phyloP scores from a whole-genome alignment of 352 stramenopile species.

The Detonula confervacea region DNA sequence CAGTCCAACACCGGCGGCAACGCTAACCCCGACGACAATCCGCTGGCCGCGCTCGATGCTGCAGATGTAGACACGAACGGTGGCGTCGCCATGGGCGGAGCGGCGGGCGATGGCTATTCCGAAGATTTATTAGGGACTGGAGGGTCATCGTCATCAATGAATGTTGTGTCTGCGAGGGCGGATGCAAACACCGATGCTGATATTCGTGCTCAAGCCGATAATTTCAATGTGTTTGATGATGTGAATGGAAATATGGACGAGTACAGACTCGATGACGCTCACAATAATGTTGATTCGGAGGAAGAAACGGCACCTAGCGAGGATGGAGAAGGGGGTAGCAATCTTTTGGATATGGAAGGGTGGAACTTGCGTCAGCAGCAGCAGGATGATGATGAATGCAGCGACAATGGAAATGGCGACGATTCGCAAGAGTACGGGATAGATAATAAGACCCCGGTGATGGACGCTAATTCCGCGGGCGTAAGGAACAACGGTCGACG shows the following conservation, averaged over 20 bases:
- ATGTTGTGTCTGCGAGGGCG: no score
- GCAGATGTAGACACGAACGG: no score
- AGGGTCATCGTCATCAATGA: no score
- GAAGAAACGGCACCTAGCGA: no score
- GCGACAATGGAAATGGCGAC: no score
- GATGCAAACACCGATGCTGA: no score
- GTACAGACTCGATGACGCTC: background rate
- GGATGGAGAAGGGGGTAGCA: background rate
- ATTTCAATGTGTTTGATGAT: background rate
- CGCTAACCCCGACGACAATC: background rate
- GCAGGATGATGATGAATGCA: constrained; percentile 16
- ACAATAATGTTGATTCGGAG: background rate
- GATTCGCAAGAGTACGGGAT: constrained; percentile 4
- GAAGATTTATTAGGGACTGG: background rate
- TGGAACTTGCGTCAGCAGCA: constrained; percentile 5
- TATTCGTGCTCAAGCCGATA: constrained; percentile 16
- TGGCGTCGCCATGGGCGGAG: background rate
- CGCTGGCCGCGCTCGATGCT: background rate
- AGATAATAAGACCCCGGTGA: constrained; percentile 11
- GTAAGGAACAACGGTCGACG: constrained; percentile 12
- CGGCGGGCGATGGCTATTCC: background rate
- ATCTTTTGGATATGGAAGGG: background rate
- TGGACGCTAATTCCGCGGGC: constrained; percentile 9
- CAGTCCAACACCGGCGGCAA: background rate
- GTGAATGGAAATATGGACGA: background rate